Conservation (phyloP, 2,329 filamentous ascomycete species). For the Nemania sp. region DNA sequence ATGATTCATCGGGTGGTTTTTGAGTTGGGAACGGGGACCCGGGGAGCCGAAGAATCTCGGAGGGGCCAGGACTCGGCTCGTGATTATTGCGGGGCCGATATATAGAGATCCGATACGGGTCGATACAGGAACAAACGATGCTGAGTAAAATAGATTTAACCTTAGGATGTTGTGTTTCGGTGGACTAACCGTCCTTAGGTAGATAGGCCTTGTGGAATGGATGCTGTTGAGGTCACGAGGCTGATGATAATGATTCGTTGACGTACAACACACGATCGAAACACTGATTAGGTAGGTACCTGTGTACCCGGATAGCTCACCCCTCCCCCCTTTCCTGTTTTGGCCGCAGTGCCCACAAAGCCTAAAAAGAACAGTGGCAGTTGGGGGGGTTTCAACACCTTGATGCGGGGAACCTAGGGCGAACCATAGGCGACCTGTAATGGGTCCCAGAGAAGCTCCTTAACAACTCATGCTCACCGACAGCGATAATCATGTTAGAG, state of each 20-base stretch:
- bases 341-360: slow-evolving; percentile 21
- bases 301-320: slow-evolving; percentile 2
- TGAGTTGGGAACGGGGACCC: slow-evolving; percentile 13
- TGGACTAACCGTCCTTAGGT: too few relatives aligned
- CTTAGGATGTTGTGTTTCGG: slow-evolving; percentile 22
- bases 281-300: slow-evolving; percentile 1
- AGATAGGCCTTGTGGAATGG: slow-evolving; percentile 24
- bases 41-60: slow-evolving; percentile 19
- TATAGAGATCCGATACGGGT: slow-evolving; percentile 6
- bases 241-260: slow-evolving; percentile 48
- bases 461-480: neutral
- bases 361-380: slow-evolving; percentile 22
- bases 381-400: slow-evolving; percentile 3
- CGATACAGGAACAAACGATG: slow-evolving; percentile 21
- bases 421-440: neutral
- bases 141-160: slow-evolving; percentile 33
- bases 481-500: neutral
- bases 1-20: slow-evolving; percentile 32
- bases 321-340: slow-evolving; percentile 31
- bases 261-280: slow-evolving; percentile 37
- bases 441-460: neutral
- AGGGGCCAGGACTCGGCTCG: slow-evolving; percentile 15
- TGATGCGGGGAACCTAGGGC: slow-evolving; percentile 33
- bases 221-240: slow-evolving; percentile 42
- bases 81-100: slow-evolving; percentile 3